These are phyloP conservation scores for Yamadazyma sp. DNA, from an alignment of 1,139 yeast species.

Conservation along the genomic window DNA sequence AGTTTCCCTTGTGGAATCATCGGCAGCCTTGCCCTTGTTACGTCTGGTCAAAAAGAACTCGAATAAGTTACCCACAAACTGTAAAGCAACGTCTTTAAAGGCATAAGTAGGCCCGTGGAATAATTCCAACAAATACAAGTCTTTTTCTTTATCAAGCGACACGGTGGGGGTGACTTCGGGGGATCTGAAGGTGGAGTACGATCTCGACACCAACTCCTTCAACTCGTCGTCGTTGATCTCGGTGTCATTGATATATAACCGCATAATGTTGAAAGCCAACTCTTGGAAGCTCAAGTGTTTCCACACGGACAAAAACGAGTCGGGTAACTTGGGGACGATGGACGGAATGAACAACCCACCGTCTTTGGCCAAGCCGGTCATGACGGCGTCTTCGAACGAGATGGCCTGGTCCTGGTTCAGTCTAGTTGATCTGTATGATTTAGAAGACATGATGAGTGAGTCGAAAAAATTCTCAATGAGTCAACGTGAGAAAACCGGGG, in stretches of 20 bases:
- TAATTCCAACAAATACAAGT: slow-evolving; percentile 77
- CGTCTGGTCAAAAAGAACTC: slow-evolving; percentile 84
- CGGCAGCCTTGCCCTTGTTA: slow-evolving; percentile 60
- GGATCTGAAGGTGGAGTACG: slow-evolving; percentile 90
- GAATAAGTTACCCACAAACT: slow-evolving; percentile 93
- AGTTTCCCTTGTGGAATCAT: slow-evolving; percentile 56
- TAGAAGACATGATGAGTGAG: slow-evolving; percentile 29
- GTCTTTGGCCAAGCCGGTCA: slow-evolving; percentile 92
- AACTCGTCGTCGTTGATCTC: slow-evolving; percentile 79
- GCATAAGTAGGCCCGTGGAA: slow-evolving; percentile 99
- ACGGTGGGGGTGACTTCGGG: slow-evolving; percentile 81
- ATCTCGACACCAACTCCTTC: slow-evolving; percentile 56
- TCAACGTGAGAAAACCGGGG: slow-evolving; percentile 3
- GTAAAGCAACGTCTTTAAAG: slow-evolving; percentile 96
- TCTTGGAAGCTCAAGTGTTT: slow-evolving; percentile 73
- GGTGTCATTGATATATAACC: slow-evolving; percentile 63
- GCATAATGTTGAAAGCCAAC: slow-evolving; percentile 81
- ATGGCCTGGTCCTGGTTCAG: slow-evolving; percentile 51
- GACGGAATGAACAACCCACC: slow-evolving; percentile 95
- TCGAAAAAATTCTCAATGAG: slow-evolving; percentile 4
- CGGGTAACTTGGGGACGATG: slow-evolving; percentile 66
- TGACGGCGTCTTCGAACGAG: slow-evolving; percentile 88
- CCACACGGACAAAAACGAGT: slow-evolving; percentile 67
- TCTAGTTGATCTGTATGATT: slow-evolving; percentile 85
- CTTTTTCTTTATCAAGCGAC: slow-evolving; percentile 48